Conservation (phyloP, 768 basidiomycete species). For the Naganishia kalamii region DNA sequence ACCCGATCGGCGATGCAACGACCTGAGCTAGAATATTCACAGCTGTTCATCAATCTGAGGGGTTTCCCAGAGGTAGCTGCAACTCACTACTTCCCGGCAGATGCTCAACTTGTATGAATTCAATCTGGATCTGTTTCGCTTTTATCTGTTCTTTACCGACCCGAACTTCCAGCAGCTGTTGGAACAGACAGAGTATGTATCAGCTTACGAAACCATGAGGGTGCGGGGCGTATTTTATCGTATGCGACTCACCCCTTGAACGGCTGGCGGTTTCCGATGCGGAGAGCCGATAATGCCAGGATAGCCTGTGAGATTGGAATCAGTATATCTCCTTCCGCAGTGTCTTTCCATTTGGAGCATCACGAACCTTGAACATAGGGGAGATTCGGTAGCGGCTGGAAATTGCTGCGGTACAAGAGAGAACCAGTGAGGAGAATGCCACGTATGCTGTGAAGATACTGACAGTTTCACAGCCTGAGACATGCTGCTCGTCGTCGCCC, state of each 20-base stretch:
- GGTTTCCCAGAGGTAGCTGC: not conserved
- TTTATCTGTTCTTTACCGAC: slow-evolving; percentile 64
- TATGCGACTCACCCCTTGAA: slow-evolving; percentile 32
- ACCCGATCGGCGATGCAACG: slow-evolving; percentile 42
- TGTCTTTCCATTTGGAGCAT: too few species aligned
- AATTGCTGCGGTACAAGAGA: slow-evolving; percentile 16
- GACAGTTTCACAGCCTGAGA: slow-evolving; percentile 21
- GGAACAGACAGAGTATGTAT: not conserved
- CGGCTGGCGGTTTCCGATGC: slow-evolving; percentile 34
- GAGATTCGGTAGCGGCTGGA: slow-evolving; percentile 43
- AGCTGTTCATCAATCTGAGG: slow-evolving; percentile 25
- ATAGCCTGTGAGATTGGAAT: slow-evolving; percentile 21
- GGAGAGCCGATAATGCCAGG: slow-evolving; percentile 39
- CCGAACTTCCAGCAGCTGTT: slow-evolving; percentile 64
- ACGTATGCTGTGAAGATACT: not conserved
- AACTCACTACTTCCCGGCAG: slow-evolving; percentile 55
- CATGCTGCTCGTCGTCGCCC: not conserved
- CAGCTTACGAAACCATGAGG: not conserved
- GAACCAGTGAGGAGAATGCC: not conserved
- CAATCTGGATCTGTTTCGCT: slow-evolving; percentile 85
- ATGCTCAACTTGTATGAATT: slow-evolving; percentile 83
- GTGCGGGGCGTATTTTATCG: not conserved
- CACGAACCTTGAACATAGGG: slow-evolving; percentile 22
- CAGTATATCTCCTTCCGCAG: too few species aligned
- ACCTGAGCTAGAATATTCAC: slow-evolving; percentile 4